Evolutionary conservation across 768 basidiomycete species (phyloP).

Genomic region (Lyophyllum shimeji): DNA sequence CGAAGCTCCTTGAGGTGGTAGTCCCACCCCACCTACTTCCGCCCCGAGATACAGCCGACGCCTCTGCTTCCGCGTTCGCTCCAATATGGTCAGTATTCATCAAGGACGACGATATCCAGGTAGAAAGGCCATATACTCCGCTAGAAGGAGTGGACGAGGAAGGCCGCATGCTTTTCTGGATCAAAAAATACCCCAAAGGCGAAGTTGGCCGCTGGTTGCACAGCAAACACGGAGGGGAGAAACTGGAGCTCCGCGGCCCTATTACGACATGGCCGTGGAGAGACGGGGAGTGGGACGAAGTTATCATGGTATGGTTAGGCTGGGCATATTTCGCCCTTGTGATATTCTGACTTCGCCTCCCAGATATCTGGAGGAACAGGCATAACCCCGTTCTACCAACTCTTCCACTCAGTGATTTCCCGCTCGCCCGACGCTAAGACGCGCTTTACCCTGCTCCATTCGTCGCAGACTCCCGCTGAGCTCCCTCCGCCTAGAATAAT

Average conservation of each 20-base stretch:
- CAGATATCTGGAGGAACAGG: constrained; percentile 90
- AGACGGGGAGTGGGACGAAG: constrained; percentile 65
- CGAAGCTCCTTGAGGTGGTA: constrained; percentile 63
- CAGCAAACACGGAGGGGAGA: constrained; percentile 62
- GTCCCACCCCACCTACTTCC: constrained; percentile 47
- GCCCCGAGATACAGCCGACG: constrained; percentile 10
- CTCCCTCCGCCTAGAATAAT: constrained; percentile 70
- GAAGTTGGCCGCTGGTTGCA: constrained; percentile 87
- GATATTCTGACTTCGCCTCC: background rate
- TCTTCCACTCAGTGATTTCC: constrained; percentile 57
- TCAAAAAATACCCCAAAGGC: constrained; percentile 75
- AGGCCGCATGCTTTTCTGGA: constrained; percentile 75
- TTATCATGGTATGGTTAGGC: constrained; percentile 61
- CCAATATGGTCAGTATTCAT: constrained; percentile 78
- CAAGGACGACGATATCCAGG: constrained; percentile 88
- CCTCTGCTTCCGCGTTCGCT: constrained; percentile 19
- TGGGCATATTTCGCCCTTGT: background rate
- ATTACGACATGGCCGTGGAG: constrained; percentile 64
- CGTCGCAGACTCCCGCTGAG: constrained; percentile 58
- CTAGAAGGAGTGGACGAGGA: constrained; percentile 66
- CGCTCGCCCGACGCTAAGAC: constrained; percentile 34
- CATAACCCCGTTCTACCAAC: constrained; percentile 82
- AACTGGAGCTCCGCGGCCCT: constrained; percentile 76
- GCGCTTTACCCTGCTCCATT: constrained; percentile 73
- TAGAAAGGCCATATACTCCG: constrained; percentile 85